Percentiles rank a stretch among this genome's conserved stretches.
These are phyloP conservation scores for Astrephomene gubernaculifera DNA, from an alignment of 139 green algal species.

Conservation along the genomic window DNA sequence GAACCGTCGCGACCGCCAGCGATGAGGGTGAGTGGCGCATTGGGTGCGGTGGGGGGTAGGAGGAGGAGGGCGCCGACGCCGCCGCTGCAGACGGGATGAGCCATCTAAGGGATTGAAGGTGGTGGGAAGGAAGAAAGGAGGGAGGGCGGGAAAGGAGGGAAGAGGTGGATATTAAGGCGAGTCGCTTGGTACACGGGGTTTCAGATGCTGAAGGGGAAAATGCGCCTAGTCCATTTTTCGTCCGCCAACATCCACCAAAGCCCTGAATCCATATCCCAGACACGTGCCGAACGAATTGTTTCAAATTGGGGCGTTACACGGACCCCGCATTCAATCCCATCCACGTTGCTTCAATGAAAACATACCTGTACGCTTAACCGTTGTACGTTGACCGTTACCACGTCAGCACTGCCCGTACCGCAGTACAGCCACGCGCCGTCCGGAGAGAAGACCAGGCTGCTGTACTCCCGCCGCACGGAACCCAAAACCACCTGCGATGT, in stretches of 20 bases:
- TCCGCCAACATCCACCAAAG: too few species aligned
- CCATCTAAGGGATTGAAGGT: constrained; percentile 20
- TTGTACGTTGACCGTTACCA: constrained; percentile 70
- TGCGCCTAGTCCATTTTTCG: too few species aligned
- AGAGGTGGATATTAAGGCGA: too few species aligned
- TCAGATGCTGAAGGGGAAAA: too few species aligned
- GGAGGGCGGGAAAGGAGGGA: too few species aligned
- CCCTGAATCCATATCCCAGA: too few species aligned
- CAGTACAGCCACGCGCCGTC: constrained; percentile 69
- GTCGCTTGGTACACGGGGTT: too few species aligned
- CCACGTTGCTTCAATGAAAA: too few species aligned
- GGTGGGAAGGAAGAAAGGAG: not conserved
- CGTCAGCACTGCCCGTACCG: constrained; percentile 63
- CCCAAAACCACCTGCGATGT: constrained; percentile 57
- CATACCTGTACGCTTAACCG: constrained; percentile 62
- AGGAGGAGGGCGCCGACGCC: constrained; percentile 50
- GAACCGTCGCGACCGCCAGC: constrained; percentile 26
- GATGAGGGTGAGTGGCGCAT: not conserved
- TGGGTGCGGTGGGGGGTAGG: not conserved
- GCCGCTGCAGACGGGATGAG: constrained; percentile 51
- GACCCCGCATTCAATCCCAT: too few species aligned
- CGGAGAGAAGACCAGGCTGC: constrained; percentile 57
- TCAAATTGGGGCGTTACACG: too few species aligned
- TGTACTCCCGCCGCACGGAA: constrained; percentile 61
- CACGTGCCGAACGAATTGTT: too few species aligned